phyloP scores from a whole-genome alignment of 345 rosid genomes.

The Rhizophora apiculata region DNA sequence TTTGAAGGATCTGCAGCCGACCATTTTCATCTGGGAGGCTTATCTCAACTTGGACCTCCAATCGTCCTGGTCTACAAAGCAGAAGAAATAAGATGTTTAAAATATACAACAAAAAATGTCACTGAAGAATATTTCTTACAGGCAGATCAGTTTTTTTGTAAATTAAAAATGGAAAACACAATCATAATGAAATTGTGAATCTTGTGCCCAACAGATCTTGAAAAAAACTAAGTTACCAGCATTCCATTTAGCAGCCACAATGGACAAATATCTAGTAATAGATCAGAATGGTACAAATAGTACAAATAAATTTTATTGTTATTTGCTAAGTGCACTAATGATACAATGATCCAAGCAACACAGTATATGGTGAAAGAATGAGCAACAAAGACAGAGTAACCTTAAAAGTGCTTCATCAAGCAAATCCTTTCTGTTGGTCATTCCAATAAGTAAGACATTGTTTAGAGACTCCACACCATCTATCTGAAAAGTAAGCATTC shows the following conservation, averaged over 20 bases:
- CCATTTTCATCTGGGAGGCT: slow-evolving; percentile 99
- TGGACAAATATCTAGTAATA: too few species aligned
- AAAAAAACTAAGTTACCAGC: too few species aligned
- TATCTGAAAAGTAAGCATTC: slow-evolving; percentile 59
- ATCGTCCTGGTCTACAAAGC: slow-evolving; percentile 80
- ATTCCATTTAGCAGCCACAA: too few species aligned
- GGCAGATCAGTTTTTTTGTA: too few species aligned
- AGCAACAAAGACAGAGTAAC: slow-evolving; percentile 35
- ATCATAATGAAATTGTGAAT: too few species aligned
- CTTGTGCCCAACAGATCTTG: too few species aligned
- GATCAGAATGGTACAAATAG: too few species aligned
- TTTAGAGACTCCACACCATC: slow-evolving; percentile 99
- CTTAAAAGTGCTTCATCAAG: slow-evolving; percentile 99
- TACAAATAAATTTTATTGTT: not conserved
- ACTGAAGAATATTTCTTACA: not conserved
- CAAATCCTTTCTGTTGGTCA: slow-evolving; percentile 99
- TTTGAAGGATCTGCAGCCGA: slow-evolving; percentile 91
- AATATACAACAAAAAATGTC: not conserved
- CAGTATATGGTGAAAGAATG: not conserved
- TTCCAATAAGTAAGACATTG: slow-evolving; percentile 97
- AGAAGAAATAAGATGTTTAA: slow-evolving; percentile 6
- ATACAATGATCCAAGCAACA: not conserved
- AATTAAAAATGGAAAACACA: too few species aligned
- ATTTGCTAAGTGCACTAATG: slow-evolving; percentile 5
- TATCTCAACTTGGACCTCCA: slow-evolving; percentile 99